These are phyloP conservation scores for Cicer judaicum DNA, from an alignment of 306 rosid genomes.

Conservation along the genomic window DNA sequence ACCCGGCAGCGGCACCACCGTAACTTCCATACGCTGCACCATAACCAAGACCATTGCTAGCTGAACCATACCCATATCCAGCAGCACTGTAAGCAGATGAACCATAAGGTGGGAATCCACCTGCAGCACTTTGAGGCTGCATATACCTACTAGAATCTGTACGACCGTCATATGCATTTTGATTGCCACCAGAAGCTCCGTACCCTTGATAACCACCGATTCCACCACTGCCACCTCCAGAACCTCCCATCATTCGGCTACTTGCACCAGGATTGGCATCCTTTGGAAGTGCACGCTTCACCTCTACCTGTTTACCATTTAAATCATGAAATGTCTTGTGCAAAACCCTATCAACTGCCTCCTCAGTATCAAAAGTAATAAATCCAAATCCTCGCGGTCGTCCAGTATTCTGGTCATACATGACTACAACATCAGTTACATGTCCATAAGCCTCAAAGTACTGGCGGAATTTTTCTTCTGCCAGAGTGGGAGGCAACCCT, in stretches of 20 bases:
- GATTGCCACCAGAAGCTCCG: slow-evolving; percentile 86
- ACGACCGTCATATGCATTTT: slow-evolving; percentile 84
- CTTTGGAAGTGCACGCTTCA: slow-evolving; percentile 99
- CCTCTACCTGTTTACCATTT: slow-evolving; percentile 98
- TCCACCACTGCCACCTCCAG: slow-evolving; percentile 65
- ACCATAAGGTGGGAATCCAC: slow-evolving; percentile 90
- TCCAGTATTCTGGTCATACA: slow-evolving; percentile 97
- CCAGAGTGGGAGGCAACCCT: slow-evolving; percentile 87
- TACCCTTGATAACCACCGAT: slow-evolving; percentile 83
- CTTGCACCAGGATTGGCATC: slow-evolving; percentile 96
- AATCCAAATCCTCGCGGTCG: slow-evolving; percentile 99
- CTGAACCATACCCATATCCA: slow-evolving; percentile 93
- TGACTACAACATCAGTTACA: slow-evolving; percentile 95
- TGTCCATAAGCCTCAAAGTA: slow-evolving; percentile 83
- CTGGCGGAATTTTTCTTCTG: slow-evolving; percentile 88
- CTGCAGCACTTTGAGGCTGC: slow-evolving; percentile 83
- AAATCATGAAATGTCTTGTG: slow-evolving; percentile 95
- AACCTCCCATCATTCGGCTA: slow-evolving; percentile 76
- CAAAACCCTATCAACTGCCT: slow-evolving; percentile 96
- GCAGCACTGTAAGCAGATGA: slow-evolving; percentile 80
- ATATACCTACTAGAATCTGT: slow-evolving; percentile 92
- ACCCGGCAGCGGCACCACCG: slow-evolving; percentile 78
- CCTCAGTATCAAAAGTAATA: slow-evolving; percentile 90
- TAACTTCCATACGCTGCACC: slow-evolving; percentile 87
- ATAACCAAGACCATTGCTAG: slow-evolving; percentile 82